phyloP scores from a whole-genome alignment of 106 monocot genomes.

The Allium cepa region DNA sequence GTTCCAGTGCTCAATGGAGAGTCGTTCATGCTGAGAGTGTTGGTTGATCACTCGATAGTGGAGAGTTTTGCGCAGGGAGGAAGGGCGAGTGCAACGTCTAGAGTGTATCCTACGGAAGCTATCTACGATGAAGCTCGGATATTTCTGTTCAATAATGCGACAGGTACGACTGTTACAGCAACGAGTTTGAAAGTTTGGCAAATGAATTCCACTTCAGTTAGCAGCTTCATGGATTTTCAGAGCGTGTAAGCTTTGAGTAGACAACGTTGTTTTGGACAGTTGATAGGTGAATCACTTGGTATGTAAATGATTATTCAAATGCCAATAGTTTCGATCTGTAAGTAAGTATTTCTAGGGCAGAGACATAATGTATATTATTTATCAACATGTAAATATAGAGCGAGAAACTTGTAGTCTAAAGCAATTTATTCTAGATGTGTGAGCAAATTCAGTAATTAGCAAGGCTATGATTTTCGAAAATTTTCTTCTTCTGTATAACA shows the following conservation, averaged over 20 bases:
- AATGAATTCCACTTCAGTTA: conserved; percentile 41
- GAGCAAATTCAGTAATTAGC: too few species aligned
- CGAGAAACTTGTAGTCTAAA: too few species aligned
- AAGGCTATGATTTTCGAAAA: too few species aligned
- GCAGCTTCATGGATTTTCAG: background rate
- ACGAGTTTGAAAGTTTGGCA: conserved; percentile 49
- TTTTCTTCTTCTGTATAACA: too few species aligned
- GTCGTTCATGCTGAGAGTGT: conserved; percentile 42
- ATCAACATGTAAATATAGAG: too few species aligned
- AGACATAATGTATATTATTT: too few species aligned
- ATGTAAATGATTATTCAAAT: too few species aligned
- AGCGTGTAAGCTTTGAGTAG: background rate
- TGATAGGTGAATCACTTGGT: too few species aligned
- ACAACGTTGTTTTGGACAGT: too few species aligned
- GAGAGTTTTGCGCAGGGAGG: conserved; percentile 80
- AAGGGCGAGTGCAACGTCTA: conserved; percentile 53
- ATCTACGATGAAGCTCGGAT: conserved; percentile 34
- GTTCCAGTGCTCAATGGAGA: conserved; percentile 79
- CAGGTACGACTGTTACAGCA: conserved; percentile 26
- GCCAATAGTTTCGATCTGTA: too few species aligned
- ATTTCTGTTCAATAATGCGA: conserved; percentile 83
- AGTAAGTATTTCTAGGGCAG: too few species aligned
- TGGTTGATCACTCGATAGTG: conserved; percentile 75
- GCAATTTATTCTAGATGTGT: too few species aligned
- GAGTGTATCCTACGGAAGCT: conserved; percentile 70